A percentile compares a stretch with the other conserved stretches of the same genome.
These are phyloP conservation scores for Solanum aculeatissimum DNA, from an alignment of 305 asterid genomes.

Conservation along the genomic window DNA sequence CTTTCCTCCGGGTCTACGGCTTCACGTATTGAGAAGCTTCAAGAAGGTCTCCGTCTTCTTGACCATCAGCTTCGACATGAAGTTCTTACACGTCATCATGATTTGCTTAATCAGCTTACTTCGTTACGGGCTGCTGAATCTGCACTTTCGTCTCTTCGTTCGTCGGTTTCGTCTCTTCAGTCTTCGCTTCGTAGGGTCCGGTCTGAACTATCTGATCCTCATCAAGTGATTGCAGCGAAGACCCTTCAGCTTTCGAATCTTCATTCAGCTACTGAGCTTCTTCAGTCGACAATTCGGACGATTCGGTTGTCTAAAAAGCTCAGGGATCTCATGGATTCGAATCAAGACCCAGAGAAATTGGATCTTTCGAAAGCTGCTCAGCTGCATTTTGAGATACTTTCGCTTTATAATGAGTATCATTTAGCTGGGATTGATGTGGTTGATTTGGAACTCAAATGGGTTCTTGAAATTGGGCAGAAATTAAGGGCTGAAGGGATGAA, in stretches of 20 bases:
- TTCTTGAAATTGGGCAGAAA: conserved; percentile 53
- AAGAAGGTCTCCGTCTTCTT: conserved; percentile 66
- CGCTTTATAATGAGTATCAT: conserved; percentile 51
- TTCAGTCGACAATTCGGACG: conserved; percentile 49
- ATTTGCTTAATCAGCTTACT: conserved; percentile 72
- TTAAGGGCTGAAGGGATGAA: conserved; percentile 71
- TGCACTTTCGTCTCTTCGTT: conserved; percentile 56
- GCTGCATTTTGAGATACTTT: conserved; percentile 68
- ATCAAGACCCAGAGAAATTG: conserved; percentile 44
- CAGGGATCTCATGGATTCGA: conserved; percentile 36
- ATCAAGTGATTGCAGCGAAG: conserved; percentile 37
- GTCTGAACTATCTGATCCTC: conserved; percentile 76
- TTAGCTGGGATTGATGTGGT: conserved; percentile 70
- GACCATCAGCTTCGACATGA: conserved; percentile 75
- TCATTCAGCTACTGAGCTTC: conserved; percentile 48
- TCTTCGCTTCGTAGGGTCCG: conserved; percentile 62
- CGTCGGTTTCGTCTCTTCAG: conserved; percentile 62
- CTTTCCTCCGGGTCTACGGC: conserved; percentile 94
- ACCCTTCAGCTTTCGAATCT: conserved; percentile 65
- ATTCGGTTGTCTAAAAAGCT: conserved; percentile 56
- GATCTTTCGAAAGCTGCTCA: conserved; percentile 87
- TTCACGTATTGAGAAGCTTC: conserved; percentile 76
- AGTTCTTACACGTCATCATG: conserved; percentile 76
- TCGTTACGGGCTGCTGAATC: conserved; percentile 59
- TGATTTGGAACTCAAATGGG: conserved; percentile 79